Percentiles rank a stretch among this genome's conserved stretches.
phyloP scores from a whole-genome alignment of 306 rosid species.

The Castanea mollissima region DNA sequence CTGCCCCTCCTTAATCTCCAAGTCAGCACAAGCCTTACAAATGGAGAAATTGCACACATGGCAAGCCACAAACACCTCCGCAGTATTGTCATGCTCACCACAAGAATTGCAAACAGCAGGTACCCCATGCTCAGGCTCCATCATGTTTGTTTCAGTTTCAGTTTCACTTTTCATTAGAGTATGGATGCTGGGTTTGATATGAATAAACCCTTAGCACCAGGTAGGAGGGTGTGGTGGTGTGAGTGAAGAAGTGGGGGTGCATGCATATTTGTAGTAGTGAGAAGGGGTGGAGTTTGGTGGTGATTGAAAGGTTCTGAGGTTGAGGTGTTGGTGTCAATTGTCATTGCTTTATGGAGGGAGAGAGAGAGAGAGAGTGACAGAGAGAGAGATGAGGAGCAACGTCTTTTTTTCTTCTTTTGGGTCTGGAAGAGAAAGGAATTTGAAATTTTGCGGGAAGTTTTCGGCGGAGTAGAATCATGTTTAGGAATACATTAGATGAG shows the following conservation, averaged over 20 bases:
- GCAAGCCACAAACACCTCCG: conserved; percentile 80
- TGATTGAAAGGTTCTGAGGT: conserved; percentile 61
- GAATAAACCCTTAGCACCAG: background rate
- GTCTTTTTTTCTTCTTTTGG: conserved; percentile 16
- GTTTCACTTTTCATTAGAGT: conserved; percentile 22
- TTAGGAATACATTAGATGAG: too few relatives aligned
- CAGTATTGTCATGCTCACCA: conserved; percentile 76
- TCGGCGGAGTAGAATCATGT: conserved; percentile 28
- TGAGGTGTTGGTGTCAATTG: conserved; percentile 74
- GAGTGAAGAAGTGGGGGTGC: conserved; percentile 6
- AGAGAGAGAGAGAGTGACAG: background rate
- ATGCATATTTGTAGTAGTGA: conserved; percentile 27
- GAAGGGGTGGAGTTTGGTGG: conserved; percentile 38
- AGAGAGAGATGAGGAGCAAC: conserved; percentile 52
- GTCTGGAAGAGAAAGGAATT: conserved; percentile 21
- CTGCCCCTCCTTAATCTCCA: conserved; percentile 75
- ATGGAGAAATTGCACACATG: conserved; percentile 76
- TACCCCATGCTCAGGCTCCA: conserved; percentile 59
- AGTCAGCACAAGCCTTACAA: conserved; percentile 75
- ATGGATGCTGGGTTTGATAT: too few relatives aligned
- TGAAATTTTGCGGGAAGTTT: conserved; percentile 74
- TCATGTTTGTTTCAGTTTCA: conserved; percentile 43
- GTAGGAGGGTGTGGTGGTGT: conserved; percentile 10
- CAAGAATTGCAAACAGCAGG: conserved; percentile 75
- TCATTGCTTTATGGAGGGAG: conserved; percentile 46